Base-by-base conservation (phyloP, 2,329 filamentous ascomycete genomes). In the Atkinsonella hypoxylon region DNA sequence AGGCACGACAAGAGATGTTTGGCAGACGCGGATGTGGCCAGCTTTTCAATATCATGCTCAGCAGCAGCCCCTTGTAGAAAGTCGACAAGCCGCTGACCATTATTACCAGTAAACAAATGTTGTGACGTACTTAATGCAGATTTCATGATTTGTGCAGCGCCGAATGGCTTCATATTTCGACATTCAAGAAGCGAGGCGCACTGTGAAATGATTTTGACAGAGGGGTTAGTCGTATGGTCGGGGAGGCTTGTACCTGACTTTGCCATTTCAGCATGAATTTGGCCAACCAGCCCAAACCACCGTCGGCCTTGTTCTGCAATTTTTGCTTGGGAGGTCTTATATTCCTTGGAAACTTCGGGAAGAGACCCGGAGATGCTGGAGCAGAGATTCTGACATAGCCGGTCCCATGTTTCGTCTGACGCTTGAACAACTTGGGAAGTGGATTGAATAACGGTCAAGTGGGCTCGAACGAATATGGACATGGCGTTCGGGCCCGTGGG, bases 331-430 rank as follows among this genome's bases (percentile, higher is more conserved):
- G 88, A 94, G 41, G 75, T 74, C 26, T 78, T 75, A 57, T 87
- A 87, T 17, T 89, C 85, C 54, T 84, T 84, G 0, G 89, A 89
- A 51, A 91, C 82, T 61, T 91, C 89, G 1, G 90, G 89, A 5
- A 87, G 75, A 0, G 89, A 94, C 6, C 79, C 78, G 49, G 82
- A 82, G 51, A 95, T 81, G 38, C 78, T 75, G 32, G 80, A 72
- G 26, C 83, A 71, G n/a, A 95, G 68, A 0, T 73, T 64, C 1
- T 77, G 69, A 0, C 79, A 77, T n/a, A 89, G 66, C 1, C 70
- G 70, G 2, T 71, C 64, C 87, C 87, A 93, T 55, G 83, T 72
- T 3, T 72, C 64, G 15, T 70, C 63, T 0, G 87, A 70, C 1
- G 77, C 69, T 0, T 75, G 64, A 3, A 82, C 57, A 2, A 72